phyloP scores from a whole-genome alignment of 768 basidiomycete genomes.

The Cystofilobasidium capitatum region DNA sequence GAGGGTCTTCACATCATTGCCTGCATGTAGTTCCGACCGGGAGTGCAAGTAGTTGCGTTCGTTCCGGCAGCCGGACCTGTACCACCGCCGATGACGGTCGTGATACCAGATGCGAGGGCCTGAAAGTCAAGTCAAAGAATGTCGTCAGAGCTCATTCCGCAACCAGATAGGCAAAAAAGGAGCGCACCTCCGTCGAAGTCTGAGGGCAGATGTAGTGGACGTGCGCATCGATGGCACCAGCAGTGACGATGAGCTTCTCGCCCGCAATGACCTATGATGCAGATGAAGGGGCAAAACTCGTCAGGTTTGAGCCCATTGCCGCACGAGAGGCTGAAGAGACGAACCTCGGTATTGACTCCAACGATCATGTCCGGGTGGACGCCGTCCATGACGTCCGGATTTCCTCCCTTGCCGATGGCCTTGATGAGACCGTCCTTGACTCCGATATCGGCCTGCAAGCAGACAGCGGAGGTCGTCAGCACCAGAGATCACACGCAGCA shows the following conservation, averaged over 20 bases:
- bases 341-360: constrained; percentile 72
- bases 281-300: neutral
- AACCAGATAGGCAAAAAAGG: neutral
- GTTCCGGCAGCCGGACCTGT: constrained; percentile 87
- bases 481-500: neutral
- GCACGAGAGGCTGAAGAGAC: neutral
- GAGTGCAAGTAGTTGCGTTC: constrained; percentile 89
- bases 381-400: constrained; percentile 81
- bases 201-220: constrained; percentile 94
- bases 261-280: constrained; percentile 63
- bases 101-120: constrained; percentile 53
- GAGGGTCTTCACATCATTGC: constrained; percentile 55
- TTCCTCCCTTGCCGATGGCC: constrained; percentile 94
- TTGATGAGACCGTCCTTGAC: constrained; percentile 70
- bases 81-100: constrained; percentile 91
- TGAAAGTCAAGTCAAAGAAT: constrained; percentile 4
- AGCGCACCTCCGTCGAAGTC: constrained; percentile 65
- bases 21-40: constrained; percentile 76
- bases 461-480: neutral
- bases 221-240: constrained; percentile 85
- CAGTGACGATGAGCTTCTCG: constrained; percentile 85
- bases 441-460: constrained; percentile 78
- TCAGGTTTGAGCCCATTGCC: too few species aligned
- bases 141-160: neutral
- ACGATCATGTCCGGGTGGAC: constrained; percentile 65